phyloP scores from a whole-genome alignment of 108 stramenopile species.

The Pelagomonas calceolata region DNA sequence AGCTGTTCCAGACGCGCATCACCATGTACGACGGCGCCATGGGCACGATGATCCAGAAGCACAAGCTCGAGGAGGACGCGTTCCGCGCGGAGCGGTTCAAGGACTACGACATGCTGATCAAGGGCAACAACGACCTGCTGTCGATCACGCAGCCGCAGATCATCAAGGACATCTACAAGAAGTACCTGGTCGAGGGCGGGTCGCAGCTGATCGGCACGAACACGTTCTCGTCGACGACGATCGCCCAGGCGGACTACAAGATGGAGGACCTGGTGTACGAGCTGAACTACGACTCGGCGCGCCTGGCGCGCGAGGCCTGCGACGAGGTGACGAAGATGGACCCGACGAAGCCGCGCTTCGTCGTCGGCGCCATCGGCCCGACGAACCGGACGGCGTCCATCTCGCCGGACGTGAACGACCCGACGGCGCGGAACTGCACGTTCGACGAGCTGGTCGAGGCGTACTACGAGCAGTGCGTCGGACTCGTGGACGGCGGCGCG shows the following conservation, averaged over 20 bases:
- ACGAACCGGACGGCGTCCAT: constrained; percentile 95
- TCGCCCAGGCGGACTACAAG: constrained; percentile 96
- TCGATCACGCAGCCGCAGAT: constrained; percentile 86
- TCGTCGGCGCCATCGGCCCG: constrained; percentile 90
- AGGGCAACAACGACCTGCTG: constrained; percentile 98
- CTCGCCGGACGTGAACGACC: constrained; percentile 89
- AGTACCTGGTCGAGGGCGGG: constrained; percentile 81
- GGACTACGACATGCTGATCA: constrained; percentile 78
- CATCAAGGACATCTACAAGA: constrained; percentile 80
- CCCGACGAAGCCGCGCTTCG: constrained; percentile 88
- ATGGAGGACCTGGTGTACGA: constrained; percentile 91
- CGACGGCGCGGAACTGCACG: constrained; percentile 80
- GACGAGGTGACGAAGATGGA: constrained; percentile 87
- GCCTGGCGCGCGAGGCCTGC: constrained; percentile 86
- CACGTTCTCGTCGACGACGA: constrained; percentile 92
- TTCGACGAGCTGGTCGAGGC: constrained; percentile 96
- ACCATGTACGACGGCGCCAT: constrained; percentile 93
- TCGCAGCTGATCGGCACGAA: constrained; percentile 94
- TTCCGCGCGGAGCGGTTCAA: constrained; percentile 90
- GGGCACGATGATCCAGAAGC: constrained; percentile 98
- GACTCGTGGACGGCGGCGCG: constrained; percentile 84
- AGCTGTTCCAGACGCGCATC: constrained; percentile 65
- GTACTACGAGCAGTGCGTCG: constrained; percentile 87
- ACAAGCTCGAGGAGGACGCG: constrained; percentile 84
- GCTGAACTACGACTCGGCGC: constrained; percentile 82